Percentiles rank a stretch among this genome's conserved stretches.
These are phyloP conservation scores for Globisporangium rhizosaccharum DNA, from an alignment of 352 stramenopile species.

Conservation along the genomic window DNA sequence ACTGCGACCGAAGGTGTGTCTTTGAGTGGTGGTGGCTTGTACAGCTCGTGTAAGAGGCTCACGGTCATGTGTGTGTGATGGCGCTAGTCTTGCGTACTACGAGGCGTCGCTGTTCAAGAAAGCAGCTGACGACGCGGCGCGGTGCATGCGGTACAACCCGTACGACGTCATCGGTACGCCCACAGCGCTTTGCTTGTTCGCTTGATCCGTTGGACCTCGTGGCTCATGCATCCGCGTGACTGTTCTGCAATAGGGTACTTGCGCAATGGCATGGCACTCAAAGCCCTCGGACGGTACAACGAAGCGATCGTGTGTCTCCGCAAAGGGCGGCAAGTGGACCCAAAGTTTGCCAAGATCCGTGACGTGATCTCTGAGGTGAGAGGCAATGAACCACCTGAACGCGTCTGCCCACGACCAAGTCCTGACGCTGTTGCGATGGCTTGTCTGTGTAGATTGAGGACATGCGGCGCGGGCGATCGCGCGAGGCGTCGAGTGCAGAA, in stretches of 20 bases:
- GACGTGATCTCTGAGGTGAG: slow-evolving; percentile 46
- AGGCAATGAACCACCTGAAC: neutral
- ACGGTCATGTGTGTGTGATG: neutral
- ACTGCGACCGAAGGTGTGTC: slow-evolving; percentile 81
- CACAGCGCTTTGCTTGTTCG: neutral
- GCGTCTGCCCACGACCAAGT: neutral
- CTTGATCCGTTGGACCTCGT: neutral
- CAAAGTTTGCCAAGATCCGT: slow-evolving; percentile 58
- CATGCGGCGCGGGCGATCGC: slow-evolving; percentile 12
- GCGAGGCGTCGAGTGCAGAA: slow-evolving; percentile 21
- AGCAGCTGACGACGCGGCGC: slow-evolving; percentile 83
- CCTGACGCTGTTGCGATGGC: neutral
- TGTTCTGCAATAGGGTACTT: slow-evolving; percentile 71
- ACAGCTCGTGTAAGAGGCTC: neutral
- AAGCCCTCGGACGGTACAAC: slow-evolving; percentile 70
- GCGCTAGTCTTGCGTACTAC: slow-evolving; percentile 56
- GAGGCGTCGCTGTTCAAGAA: slow-evolving; percentile 68
- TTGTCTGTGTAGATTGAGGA: slow-evolving; percentile 10
- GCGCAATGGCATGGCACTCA: slow-evolving; percentile 88
- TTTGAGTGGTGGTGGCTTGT: neutral
- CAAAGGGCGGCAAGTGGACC: slow-evolving; percentile 69
- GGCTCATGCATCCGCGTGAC: neutral
- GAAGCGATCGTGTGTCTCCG: slow-evolving; percentile 61
- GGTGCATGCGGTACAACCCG: slow-evolving; percentile 91
- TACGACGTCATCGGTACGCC: slow-evolving; percentile 86